Conservation (phyloP, 192 early-diverging fungal genomes). For the Backusella sp. region DNA sequence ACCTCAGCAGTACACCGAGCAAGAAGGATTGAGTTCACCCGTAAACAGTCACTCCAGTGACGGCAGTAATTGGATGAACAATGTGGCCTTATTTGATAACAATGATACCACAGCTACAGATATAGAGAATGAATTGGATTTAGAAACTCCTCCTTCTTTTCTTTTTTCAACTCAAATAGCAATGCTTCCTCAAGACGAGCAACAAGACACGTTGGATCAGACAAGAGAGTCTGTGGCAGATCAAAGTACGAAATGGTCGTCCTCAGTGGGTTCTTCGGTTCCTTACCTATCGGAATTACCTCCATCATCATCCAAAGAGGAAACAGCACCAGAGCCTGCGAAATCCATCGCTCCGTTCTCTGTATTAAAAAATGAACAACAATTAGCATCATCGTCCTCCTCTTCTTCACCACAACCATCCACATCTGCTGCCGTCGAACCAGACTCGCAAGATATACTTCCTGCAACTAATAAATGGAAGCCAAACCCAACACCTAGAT, state of each 20-base stretch:
- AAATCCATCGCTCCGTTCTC: not conserved
- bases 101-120: not conserved
- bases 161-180: not conserved
- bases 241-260: not conserved
- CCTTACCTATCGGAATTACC: constrained; percentile 4
- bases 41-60: constrained; percentile 8
- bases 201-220: not conserved
- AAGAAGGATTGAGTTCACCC: not conserved
- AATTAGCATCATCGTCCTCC: not conserved
- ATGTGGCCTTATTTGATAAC: constrained; percentile 3
- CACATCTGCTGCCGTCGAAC: not conserved
- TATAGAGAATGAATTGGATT: not conserved
- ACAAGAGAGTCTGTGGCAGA: constrained; percentile 3
- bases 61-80: constrained; percentile 4
- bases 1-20: not conserved
- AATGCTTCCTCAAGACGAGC: not conserved
- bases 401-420: not conserved
- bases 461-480: not conserved
- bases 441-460: not conserved
- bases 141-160: constrained; percentile 7
- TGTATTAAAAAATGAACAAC: not conserved
- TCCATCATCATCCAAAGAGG: not conserved
- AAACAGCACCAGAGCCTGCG: not conserved
- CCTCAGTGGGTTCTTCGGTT: not conserved
- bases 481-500: not conserved